Evolutionary conservation across 2,329 filamentous ascomycete genomes (phyloP).

Genomic region (Mycocentrospora acerina): DNA sequence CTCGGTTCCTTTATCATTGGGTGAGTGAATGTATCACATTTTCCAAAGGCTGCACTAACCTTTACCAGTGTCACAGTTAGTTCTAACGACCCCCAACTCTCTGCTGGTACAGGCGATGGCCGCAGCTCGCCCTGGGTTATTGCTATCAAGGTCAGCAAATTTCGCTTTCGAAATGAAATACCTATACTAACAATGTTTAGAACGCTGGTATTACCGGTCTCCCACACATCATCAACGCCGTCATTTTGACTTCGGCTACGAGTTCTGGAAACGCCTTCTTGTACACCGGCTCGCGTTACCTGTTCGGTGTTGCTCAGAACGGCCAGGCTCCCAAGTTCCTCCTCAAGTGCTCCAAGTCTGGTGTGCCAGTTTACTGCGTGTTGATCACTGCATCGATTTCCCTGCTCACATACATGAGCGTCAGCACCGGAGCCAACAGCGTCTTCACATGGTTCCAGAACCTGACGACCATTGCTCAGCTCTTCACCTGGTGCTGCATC

Average conservation of each 20-base stretch:
- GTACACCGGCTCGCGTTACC: constrained; percentile 54
- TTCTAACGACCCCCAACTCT: constrained; percentile 53
- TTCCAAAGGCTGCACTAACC: too few species aligned
- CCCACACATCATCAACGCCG: constrained; percentile 72
- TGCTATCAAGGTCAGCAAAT: constrained; percentile 53
- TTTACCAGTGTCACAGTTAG: constrained; percentile 63
- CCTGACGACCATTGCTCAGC: constrained; percentile 60
- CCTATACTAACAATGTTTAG: too few species aligned
- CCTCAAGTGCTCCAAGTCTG: constrained; percentile 49
- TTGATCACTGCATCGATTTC: constrained; percentile 44
- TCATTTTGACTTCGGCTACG: constrained; percentile 72
- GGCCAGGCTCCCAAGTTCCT: constrained; percentile 56
- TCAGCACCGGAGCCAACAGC: constrained; percentile 47
- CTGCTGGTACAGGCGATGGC: constrained; percentile 44
- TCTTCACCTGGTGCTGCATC: constrained; percentile 58
- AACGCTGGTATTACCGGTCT: constrained; percentile 68
- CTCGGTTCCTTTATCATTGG: constrained; percentile 56
- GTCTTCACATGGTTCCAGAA: constrained; percentile 71
- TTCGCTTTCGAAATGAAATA: too few species aligned
- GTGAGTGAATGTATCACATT: too few species aligned
- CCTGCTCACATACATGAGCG: constrained; percentile 53
- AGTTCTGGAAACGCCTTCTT: constrained; percentile 70
- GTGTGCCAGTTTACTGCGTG: constrained; percentile 47
- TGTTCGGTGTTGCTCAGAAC: constrained; percentile 54
- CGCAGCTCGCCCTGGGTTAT: constrained; percentile 56